Evolutionary conservation across 345 rosid species (phyloP), one percentile per base, ranked within the genome.

Genomic region (Lenwebbia sp.): DNA sequence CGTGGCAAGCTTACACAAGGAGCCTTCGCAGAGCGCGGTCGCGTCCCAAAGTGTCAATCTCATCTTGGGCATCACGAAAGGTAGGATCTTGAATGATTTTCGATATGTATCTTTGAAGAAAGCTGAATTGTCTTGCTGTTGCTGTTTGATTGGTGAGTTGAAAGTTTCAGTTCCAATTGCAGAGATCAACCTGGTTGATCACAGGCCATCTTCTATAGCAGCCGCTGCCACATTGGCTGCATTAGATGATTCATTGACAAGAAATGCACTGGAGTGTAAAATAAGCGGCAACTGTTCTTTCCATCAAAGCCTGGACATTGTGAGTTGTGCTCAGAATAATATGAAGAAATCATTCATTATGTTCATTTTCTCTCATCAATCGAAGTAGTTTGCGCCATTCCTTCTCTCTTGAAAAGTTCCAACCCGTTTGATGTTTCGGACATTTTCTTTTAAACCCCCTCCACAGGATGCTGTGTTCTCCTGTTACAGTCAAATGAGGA

Each of bases 161-260:
- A 37, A 70, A 37, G 81, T 70, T 70, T 70, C 47, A 10, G 81
- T 10, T 78, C 44, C 37, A 50, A 50, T 10, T 87, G 83, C 89
- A 94, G 96, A 90, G 86, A 89, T 88, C 84, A 89, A 89, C 87
- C 84, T 90, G 86, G 83, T 84, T 86, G 89, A 89, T 56, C 86
- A 89, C 82, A 88, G 92, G 75, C 96, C 97, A 6, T 93, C 97
- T 37, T 86, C 83, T 15, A 83, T 93, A 76, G 97, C 94, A 3
- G 91, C 90, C 13, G 95, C 96, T 17, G 93, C 96, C 15, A 85
- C 90, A 44, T 85, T 92, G 83, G 88, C 88, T 53, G 91, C 91
- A 76, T 82, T 90, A 82, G 90, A 90, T 87, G 88, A 86, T 41
- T 86, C 84, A 49, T 76, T 90, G 60, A 89, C 93, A 76, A 92